These are phyloP conservation scores for Hypoxylon fuscum DNA, from an alignment of 495 filamentous ascomycete species.

Conservation along the genomic window DNA sequence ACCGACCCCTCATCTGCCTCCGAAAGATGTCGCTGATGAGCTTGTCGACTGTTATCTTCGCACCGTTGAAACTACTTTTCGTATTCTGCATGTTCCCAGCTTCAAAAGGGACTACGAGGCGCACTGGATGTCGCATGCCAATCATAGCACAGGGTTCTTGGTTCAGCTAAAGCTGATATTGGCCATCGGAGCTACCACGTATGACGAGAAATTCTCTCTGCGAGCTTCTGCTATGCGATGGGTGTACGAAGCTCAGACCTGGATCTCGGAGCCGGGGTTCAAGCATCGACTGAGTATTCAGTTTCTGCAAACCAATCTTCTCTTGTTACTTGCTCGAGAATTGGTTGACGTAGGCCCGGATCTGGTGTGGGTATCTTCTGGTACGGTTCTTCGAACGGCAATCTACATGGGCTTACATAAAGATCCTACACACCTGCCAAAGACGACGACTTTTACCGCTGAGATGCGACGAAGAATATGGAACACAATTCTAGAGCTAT, in stretches of 20 bases:
- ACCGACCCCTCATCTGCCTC: constrained; percentile 50
- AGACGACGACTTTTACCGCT: constrained; percentile 57
- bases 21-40: constrained; percentile 55
- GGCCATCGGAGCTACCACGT: constrained; percentile 66
- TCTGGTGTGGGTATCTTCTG: constrained; percentile 66
- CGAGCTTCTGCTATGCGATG: constrained; percentile 65
- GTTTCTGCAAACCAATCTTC: constrained; percentile 66
- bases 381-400: constrained; percentile 65
- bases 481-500: constrained; percentile 69
- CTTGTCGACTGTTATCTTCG: constrained; percentile 62
- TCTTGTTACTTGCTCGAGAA: constrained; percentile 68
- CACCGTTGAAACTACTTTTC: constrained; percentile 61
- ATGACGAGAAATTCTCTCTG: constrained; percentile 58
- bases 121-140: constrained; percentile 48
- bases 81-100: constrained; percentile 60
- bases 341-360: constrained; percentile 64
- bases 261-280: constrained; percentile 62
- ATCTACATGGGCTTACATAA: constrained; percentile 70
- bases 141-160: constrained; percentile 52
- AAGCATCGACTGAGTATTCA: constrained; percentile 65
- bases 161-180: constrained; percentile 71
- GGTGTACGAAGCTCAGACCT: constrained; percentile 70
- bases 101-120: constrained; percentile 61
- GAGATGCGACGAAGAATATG: constrained; percentile 76
- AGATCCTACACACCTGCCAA: constrained; percentile 58